Percentiles rank a stretch among this genome's conserved stretches.
phyloP scores from a whole-genome alignment of 768 basidiomycete genomes.

The Serendipita sp. region DNA sequence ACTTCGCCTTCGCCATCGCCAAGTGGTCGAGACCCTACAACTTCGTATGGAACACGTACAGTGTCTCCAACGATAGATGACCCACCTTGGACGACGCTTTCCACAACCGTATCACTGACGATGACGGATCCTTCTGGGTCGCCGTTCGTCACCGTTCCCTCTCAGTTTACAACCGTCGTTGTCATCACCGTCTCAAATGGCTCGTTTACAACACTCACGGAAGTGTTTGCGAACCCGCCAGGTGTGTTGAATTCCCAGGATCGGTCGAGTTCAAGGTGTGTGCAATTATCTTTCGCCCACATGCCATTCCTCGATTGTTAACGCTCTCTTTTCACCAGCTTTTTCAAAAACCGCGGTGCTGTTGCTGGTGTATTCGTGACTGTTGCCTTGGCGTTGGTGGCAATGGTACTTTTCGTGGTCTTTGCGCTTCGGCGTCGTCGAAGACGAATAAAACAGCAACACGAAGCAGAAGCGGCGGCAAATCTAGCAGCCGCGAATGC shows the following conservation, averaged over 20 bases:
- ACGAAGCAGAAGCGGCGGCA: neutral
- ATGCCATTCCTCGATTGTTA: neutral
- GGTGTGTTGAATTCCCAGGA: conserved; percentile 34
- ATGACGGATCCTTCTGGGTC: conserved; percentile 31
- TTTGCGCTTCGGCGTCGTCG: conserved; percentile 30
- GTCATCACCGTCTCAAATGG: conserved; percentile 42
- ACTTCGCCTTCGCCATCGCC: neutral
- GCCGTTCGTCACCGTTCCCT: conserved; percentile 27
- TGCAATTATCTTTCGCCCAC: conserved; percentile 7
- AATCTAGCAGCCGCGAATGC: neutral
- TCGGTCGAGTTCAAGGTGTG: conserved; percentile 18
- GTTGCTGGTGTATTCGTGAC: conserved; percentile 62
- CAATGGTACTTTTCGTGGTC: conserved; percentile 29
- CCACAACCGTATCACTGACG: conserved; percentile 29
- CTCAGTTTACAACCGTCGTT: conserved; percentile 31
- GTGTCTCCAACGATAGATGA: neutral
- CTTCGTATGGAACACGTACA: neutral
- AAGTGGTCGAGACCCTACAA: neutral
- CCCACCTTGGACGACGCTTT: conserved; percentile 27
- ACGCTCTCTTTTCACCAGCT: conserved; percentile 30
- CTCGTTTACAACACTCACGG: conserved; percentile 39
- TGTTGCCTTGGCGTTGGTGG: conserved; percentile 49
- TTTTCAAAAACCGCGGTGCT: conserved; percentile 61
- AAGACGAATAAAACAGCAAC: conserved; percentile 16
- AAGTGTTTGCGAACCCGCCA: conserved; percentile 55